These are phyloP conservation scores for Aspergillus sclerotioniger DNA, from an alignment of 495 filamentous ascomycete genomes.

Conservation along the genomic window DNA sequence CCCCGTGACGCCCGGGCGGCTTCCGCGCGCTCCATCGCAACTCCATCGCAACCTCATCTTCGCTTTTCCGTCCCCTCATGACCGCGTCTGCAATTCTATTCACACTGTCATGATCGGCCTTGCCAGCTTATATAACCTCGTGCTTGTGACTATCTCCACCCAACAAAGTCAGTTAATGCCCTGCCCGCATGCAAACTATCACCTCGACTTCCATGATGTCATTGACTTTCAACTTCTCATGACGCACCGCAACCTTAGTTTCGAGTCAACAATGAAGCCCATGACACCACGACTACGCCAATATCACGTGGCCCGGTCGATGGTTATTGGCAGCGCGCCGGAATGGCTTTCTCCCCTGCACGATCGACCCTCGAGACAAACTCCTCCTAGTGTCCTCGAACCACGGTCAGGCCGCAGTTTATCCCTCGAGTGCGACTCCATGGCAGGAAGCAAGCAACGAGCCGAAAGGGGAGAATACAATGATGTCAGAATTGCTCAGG, in stretches of 20 bases:
- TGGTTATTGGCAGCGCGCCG: slow-evolving; percentile 4
- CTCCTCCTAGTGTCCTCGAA: slow-evolving; percentile 2
- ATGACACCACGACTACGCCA: slow-evolving; percentile 26
- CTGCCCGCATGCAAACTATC: not conserved
- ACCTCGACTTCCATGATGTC: slow-evolving; percentile 13
- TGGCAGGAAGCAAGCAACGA: not conserved
- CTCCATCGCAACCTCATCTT: not conserved
- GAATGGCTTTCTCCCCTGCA: not conserved
- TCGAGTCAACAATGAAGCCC: not conserved
- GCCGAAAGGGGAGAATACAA: not conserved
- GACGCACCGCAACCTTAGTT: slow-evolving; percentile 5
- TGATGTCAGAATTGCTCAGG: slow-evolving; percentile 23
- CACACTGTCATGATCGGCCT: not conserved
- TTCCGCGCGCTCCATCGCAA: too few relatives aligned
- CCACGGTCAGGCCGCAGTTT: slow-evolving; percentile 7
- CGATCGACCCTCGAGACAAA: not conserved
- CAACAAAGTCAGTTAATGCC: not conserved
- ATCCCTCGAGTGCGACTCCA: slow-evolving; percentile 7
- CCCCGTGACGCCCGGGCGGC: too few relatives aligned
- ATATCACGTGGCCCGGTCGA: slow-evolving; percentile 8
- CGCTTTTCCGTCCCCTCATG: not conserved
- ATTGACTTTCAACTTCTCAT: slow-evolving; percentile 13
- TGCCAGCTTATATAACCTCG: not conserved
- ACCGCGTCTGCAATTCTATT: not conserved
- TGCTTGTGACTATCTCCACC: not conserved